These are phyloP conservation scores for Brassica napus DNA, from an alignment of 345 rosid genomes.

Conservation along the genomic window Da-Ae NC_063447.1:2326501-2327000, in stretches of 20 bases:
- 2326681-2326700: slow-evolving; percentile 3
- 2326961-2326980: not conserved
- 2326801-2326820: not conserved
- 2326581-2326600: slow-evolving; percentile 90
- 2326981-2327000: not conserved
- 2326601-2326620: slow-evolving; percentile 79
- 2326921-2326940: slow-evolving; percentile 32
- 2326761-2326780: not conserved
- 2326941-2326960: not conserved
- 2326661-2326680: slow-evolving; percentile 1
- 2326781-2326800: not conserved
- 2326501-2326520: slow-evolving; percentile 85
- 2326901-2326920: slow-evolving; percentile 30
- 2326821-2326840: not conserved
- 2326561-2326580: slow-evolving; percentile 95
- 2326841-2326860: not conserved
- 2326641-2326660: not conserved
- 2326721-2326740: slow-evolving; percentile 29
- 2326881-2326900: slow-evolving; percentile 22
- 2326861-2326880: slow-evolving; percentile 16
- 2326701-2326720: slow-evolving; percentile 11
- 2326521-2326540: slow-evolving; percentile 87
- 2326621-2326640: slow-evolving; percentile 32
- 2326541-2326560: slow-evolving; percentile 92
- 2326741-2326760: not conserved